Base-by-base conservation (phyloP, 202 grass and related monocot genomes). In the Cymbopogon flexuosus region DNA sequence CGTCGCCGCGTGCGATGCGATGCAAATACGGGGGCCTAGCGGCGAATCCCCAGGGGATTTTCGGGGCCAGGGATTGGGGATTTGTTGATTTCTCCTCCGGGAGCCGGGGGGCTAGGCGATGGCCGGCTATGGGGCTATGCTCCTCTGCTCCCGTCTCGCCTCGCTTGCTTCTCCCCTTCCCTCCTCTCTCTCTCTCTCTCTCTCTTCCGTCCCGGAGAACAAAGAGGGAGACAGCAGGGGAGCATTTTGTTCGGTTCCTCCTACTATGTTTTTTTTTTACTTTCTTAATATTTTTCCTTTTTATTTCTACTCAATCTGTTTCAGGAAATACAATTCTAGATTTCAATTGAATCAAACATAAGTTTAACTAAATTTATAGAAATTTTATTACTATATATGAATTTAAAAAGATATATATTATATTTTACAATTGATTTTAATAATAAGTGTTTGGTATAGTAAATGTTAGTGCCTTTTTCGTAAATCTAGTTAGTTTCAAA, bases 11-110 rank as follows among this genome's bases (percentile, higher is more conserved):
- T 11, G 70, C 45, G 45, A 19, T 27, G 70, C 70, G 29, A 18
- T 8, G 87, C 73, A 45, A 86, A 86, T 86, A 79, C 52, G 34
- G 43, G 88, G 62, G 24, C 0, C 75, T 86, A 46, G 68, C 68
- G 14, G 75, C 84, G 81, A 86, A 89, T 79, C 49, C 35, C 61
- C 40, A 43, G 72, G 12, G 37, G 61, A 81, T 70, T 82, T 72
- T 65, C 5, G 30, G 80, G 52, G 14, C 21, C 10, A 64, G 65
- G 41, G 82, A 72, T 67, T 76, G 65, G 30, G 78, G 73, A 27
- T 14, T 30, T 62, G 59, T 30, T 62, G 59, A 81, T 85, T 77
- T 68, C 46, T 58, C 43, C 27, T 69, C 49, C 21, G 29, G 34
- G 49, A 68, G 19, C 43, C 27, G 72, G 66, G 41, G 10, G 47